Percentiles rank a stretch among this genome's conserved stretches.
Conservation (phyloP, 345 rosid species). For the Melaleuca quinquenervia region DNA sequence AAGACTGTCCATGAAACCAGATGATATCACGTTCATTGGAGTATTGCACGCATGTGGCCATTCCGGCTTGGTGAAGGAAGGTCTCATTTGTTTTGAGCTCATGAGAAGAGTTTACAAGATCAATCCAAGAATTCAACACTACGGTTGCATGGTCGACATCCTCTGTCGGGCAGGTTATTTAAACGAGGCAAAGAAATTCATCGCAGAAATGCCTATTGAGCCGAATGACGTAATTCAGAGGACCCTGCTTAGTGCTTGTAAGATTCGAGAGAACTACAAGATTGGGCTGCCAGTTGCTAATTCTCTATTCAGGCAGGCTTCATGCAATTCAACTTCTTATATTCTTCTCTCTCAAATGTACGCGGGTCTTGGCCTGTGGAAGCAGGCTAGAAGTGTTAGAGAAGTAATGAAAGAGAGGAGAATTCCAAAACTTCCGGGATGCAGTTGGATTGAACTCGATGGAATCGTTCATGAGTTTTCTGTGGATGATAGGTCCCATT, state of each 20-base stretch:
- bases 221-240: constrained; percentile 35
- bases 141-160: constrained; percentile 43
- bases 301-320: constrained; percentile 13
- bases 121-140: constrained; percentile 35
- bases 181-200: constrained; percentile 22
- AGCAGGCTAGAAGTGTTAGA: constrained; percentile 17
- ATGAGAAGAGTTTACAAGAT: constrained; percentile 32
- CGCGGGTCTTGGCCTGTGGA: constrained; percentile 34
- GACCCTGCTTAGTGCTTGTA: constrained; percentile 30
- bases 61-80: constrained; percentile 39
- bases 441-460: constrained; percentile 37
- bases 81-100: constrained; percentile 32
- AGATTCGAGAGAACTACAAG: constrained; percentile 9
- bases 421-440: constrained; percentile 27
- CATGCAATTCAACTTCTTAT: constrained; percentile 19
- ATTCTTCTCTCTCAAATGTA: constrained; percentile 30
- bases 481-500: constrained; percentile 22
- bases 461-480: constrained; percentile 29
- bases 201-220: constrained; percentile 28
- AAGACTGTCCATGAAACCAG: constrained; percentile 16
- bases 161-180: constrained; percentile 34
- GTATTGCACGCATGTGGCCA: constrained; percentile 30
- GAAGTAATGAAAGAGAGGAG: constrained; percentile 25
- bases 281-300: constrained; percentile 19
- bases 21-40: constrained; percentile 32